Conservation (phyloP, 371 early-diverging fungal species). For the Umbelopsis sp. region DNA sequence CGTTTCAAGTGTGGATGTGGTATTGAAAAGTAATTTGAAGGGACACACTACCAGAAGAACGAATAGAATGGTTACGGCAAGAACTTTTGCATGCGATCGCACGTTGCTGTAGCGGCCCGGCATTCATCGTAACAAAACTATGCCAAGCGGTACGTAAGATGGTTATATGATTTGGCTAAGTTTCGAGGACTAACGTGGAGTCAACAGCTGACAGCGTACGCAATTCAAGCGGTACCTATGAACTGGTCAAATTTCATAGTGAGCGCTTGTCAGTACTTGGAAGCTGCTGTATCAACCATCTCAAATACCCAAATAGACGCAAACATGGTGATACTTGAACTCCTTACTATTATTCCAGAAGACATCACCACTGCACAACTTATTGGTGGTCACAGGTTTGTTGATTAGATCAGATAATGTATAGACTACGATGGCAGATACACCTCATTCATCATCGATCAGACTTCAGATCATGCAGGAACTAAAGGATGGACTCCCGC, state of each 20-base stretch:
- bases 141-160: conserved; percentile 67
- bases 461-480: conserved; percentile 51
- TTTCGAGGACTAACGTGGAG: conserved; percentile 4
- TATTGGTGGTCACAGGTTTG: conserved; percentile 53
- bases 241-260: conserved; percentile 68
- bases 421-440: background rate
- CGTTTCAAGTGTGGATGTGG: too few relatives aligned
- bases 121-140: conserved; percentile 73
- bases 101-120: conserved; percentile 61
- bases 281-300: conserved; percentile 38
- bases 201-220: conserved; percentile 67
- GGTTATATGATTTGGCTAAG: background rate
- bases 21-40: conserved; percentile 30
- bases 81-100: conserved; percentile 68
- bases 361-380: conserved; percentile 68
- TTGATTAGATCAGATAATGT: background rate
- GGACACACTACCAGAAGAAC: conserved; percentile 66
- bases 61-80: conserved; percentile 61
- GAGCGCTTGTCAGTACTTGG: conserved; percentile 52
- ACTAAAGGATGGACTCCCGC: conserved; percentile 47
- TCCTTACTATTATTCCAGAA: conserved; percentile 79
- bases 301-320: conserved; percentile 34
- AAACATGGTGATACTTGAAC: conserved; percentile 65
- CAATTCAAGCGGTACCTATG: conserved; percentile 64
- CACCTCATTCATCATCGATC: conserved; percentile 12